Base-by-base conservation (phyloP, 2,329 filamentous ascomycete species). In the Rugonectria rugulosa region DNA sequence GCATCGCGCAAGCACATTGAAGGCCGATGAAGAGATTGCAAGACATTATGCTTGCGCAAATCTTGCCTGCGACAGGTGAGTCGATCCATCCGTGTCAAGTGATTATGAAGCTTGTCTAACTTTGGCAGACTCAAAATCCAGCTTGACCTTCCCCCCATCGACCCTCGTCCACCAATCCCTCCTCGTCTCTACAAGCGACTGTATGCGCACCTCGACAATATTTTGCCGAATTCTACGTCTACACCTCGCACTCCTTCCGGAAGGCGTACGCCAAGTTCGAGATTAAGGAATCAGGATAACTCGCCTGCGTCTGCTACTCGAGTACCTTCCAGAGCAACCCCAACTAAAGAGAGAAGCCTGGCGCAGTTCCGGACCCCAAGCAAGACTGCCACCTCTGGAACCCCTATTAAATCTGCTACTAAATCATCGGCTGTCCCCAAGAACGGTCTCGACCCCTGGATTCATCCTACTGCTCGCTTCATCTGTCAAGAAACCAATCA, bases 11-110 rank as follows among this genome's bases (percentile, higher is more conserved):
- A 88, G 86, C 68, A 89, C 84, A 14, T 79, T 97, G 48, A 96
- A 92, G 70, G 82, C 87, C 3, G 91, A 96, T 52, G 92, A 97
- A 72, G 93, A 97, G 72, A 87, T 95, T 61, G 91, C 89, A n/a
- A 84, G 93, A 17, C 82, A 85, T 5, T 95, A 95, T 72, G 90
- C 89, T 4, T 97, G 92, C 71, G 90, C 91, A 12, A 88, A 97
- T 73, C 84, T 99, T 57, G 95, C 95, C 17, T 98, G 93, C 70
- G 91, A 94, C 65, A 85, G 91, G 90, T 91, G 75, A 38, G 65
- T 43, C n/a, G n/a, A n/a, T 14, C 21, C 21, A 21, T 26, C 12
- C 14, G 6, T 10, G 2, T 6, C 7, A 32, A 20, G 15, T 1
- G 6, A 4, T 6, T 14, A 19, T 20, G 8, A 4, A 5, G 6